Base-by-base conservation (phyloP, 1,284 basidiomycete genomes). In the Boletellus sp. region DNA sequence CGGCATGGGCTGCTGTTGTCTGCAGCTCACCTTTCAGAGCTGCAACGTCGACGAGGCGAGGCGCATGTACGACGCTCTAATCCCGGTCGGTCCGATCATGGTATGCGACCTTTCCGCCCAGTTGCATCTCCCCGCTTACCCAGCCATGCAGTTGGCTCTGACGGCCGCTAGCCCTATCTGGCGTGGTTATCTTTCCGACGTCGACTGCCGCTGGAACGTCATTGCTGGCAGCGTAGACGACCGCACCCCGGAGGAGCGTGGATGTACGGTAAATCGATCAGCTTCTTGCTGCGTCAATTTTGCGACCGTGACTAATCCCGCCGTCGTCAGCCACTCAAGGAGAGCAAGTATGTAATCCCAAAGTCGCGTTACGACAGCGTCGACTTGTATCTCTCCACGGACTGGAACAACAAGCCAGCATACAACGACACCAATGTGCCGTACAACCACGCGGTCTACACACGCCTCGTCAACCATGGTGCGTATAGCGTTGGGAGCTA, bases 291-390 rank as follows among this genome's bases (percentile, higher is more conserved):
- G 38, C 36, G 18, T 38, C 37, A 42, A 43, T 30, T 26, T 53
- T 49, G 50, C 37, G 37, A 40, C 46, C 56, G 45, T 8, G 8
- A 18, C n/a, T 36, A 5, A 65, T 40, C 26, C 5, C 12, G 28
- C 21, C 26, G 5, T 22, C 30, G 15, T 11, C 50, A 96, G 91
- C 91, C 92, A 15, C 70, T 96, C 54, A 79, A 87, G 66, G 74
- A 89, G 50, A 81, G 82, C 63, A 79, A 81, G 56, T 90, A 85
- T 68, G 73, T 74, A 40, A 94, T 99, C 61, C 93, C 94, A 12
- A 99, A 99, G 72, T 97, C 94, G 33, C 83, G 97, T 51, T 99
- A 99, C 70, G 96, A 94, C 71, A 95, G 91, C 58, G 95, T 99
- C 24, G 91, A 94, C 70, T 76, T 92, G 60, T 99, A 99, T 70